Evolutionary conservation across 2,329 filamentous ascomycete genomes (phyloP).

Genomic region (Pseudogymnoascus sp.): DNA sequence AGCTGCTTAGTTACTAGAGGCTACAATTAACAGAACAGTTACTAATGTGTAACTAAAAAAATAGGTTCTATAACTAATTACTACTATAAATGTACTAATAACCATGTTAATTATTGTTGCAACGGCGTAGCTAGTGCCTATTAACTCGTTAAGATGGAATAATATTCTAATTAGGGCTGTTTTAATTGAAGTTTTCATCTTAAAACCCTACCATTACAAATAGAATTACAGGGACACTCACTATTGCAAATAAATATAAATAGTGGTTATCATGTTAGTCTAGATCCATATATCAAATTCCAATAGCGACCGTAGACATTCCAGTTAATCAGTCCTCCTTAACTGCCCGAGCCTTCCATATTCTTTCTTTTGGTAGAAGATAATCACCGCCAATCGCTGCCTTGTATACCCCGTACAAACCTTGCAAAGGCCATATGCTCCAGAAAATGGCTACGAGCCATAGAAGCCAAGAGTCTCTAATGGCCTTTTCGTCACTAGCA

Average conservation of each 20-base stretch:
- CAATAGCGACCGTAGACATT: not conserved
- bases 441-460: conserved; percentile 23
- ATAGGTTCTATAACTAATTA: no score
- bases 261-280: not conserved
- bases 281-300: not conserved
- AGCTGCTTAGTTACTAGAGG: no score
- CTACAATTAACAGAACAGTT: no score
- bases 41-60: no score
- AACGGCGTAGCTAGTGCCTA: not conserved
- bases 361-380: conserved; percentile 18
- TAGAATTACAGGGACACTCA: not conserved
- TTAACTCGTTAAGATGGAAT: not conserved
- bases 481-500: conserved; percentile 21
- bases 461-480: conserved; percentile 27
- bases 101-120: no score
- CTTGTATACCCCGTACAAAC: conserved; percentile 24
- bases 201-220: not conserved
- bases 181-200: not conserved
- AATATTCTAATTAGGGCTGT: not conserved
- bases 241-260: not conserved
- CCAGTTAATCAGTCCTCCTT: not conserved
- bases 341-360: not conserved
- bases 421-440: conserved; percentile 25
- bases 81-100: no score
- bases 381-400: conserved; percentile 22